Conservation (phyloP, 441 rosid species). For the Melastoma candidum region DNA sequence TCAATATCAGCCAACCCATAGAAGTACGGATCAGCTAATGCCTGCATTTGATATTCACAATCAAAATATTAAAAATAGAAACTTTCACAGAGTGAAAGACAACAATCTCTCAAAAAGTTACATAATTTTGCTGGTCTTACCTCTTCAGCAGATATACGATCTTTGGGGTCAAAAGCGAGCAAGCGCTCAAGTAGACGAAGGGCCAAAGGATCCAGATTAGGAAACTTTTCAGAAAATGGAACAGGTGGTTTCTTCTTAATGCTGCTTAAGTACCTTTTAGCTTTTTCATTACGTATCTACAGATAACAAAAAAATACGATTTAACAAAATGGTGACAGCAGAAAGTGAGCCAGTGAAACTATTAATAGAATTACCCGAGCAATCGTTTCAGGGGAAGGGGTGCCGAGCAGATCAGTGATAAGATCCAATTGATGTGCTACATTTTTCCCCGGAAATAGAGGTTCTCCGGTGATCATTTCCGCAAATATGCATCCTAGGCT, state of each 20-base stretch:
- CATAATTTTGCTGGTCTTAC: conserved; percentile 20
- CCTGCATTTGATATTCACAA: conserved; percentile 2
- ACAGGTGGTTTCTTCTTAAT: conserved; percentile 64
- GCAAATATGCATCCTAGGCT: conserved; percentile 11
- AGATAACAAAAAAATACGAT: conserved; percentile 16
- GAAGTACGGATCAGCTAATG: conserved; percentile 20
- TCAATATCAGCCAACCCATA: conserved; percentile 13
- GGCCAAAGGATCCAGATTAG: conserved; percentile 69
- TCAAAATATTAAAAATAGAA: conserved; percentile 5
- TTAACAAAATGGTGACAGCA: conserved; percentile 19
- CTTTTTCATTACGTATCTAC: conserved; percentile 95
- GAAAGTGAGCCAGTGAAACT: conserved; percentile 14
- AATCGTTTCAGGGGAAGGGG: conserved; percentile 60
- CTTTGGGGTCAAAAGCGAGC: conserved; percentile 89
- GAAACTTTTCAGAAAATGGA: conserved; percentile 72
- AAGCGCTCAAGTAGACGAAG: conserved; percentile 65
- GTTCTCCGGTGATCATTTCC: conserved; percentile 17
- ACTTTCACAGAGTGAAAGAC: not conserved
- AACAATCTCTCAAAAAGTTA: conserved; percentile 1
- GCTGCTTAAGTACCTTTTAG: conserved; percentile 75
- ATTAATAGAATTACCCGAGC: conserved; percentile 44
- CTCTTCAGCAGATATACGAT: conserved; percentile 95
- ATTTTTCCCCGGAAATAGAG: conserved; percentile 26
- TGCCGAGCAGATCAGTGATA: conserved; percentile 94
- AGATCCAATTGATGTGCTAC: conserved; percentile 86